A percentile compares a stretch with the other conserved stretches of the same genome.
phyloP scores from a whole-genome alignment of 2,329 filamentous ascomycete species.

The Didymella lethalis region DNA sequence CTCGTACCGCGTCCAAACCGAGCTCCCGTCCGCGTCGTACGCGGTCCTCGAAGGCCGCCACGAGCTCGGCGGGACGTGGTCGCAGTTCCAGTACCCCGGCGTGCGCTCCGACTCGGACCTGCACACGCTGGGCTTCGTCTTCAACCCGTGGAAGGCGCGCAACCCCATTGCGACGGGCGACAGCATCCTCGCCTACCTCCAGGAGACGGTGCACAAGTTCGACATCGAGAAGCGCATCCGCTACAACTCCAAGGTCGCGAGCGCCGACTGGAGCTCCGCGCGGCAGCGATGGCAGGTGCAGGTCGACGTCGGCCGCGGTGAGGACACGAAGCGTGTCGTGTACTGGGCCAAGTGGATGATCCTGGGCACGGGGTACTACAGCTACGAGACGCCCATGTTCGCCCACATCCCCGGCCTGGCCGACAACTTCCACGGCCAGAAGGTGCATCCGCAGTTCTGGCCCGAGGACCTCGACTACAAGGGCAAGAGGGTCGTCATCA shows the following conservation, averaged over 20 bases:
- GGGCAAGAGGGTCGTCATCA: conserved; percentile 73
- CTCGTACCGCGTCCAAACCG: conserved; percentile 72
- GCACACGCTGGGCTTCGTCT: conserved; percentile 67
- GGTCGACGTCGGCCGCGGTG: conserved; percentile 27
- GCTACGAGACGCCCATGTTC: conserved; percentile 70
- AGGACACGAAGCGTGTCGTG: conserved; percentile 47
- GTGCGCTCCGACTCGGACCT: conserved; percentile 63
- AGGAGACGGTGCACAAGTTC: conserved; percentile 53
- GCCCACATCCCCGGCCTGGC: conserved; percentile 69
- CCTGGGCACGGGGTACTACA: conserved; percentile 75
- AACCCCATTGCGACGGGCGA: conserved; percentile 57
- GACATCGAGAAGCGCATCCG: conserved; percentile 58
- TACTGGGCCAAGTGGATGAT: conserved; percentile 61
- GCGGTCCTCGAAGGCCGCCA: conserved; percentile 73
- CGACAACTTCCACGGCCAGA: conserved; percentile 67
- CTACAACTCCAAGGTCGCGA: conserved; percentile 53
- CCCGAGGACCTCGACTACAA: conserved; percentile 71
- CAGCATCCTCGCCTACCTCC: conserved; percentile 55
- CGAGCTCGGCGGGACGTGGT: conserved; percentile 78
- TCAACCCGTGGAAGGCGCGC: conserved; percentile 70
- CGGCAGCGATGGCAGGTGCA: conserved; percentile 58
- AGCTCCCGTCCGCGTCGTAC: conserved; percentile 65
- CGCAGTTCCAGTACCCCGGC: conserved; percentile 78
- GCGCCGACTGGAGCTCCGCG: conserved; percentile 56
- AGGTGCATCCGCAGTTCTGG: conserved; percentile 80